Percentiles rank a stretch among this genome's conserved stretches.
phyloP scores from a whole-genome alignment of 805 yeast species.

The Pichia nakasei region DNA sequence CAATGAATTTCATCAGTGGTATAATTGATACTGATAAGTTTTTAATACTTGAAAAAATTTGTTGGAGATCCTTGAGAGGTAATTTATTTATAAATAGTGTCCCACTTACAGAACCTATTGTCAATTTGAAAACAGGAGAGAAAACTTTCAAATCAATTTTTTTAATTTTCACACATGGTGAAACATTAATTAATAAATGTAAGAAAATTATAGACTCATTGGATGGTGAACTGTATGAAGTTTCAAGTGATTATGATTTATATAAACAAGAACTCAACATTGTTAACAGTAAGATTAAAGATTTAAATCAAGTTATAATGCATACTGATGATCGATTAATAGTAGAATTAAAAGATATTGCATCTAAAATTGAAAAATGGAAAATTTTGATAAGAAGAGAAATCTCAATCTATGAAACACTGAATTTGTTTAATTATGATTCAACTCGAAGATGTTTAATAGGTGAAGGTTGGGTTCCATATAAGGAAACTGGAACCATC shows the following conservation, averaged over 20 bases:
- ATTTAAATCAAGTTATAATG: slow-evolving; percentile 42
- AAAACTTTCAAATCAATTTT: slow-evolving; percentile 68
- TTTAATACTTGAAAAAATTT: slow-evolving; percentile 64
- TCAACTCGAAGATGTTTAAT: slow-evolving; percentile 77
- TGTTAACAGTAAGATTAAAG: slow-evolving; percentile 34
- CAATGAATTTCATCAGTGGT: slow-evolving; percentile 59
- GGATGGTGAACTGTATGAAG: slow-evolving; percentile 67
- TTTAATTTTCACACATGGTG: slow-evolving; percentile 87
- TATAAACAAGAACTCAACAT: slow-evolving; percentile 44
- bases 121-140: slow-evolving; percentile 48
- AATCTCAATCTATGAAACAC: slow-evolving; percentile 67
- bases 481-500: slow-evolving; percentile 59
- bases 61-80: slow-evolving; percentile 92
- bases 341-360: slow-evolving; percentile 71
- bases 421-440: slow-evolving; percentile 76
- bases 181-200: slow-evolving; percentile 57
- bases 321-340: slow-evolving; percentile 61
- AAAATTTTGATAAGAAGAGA: slow-evolving; percentile 62
- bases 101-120: slow-evolving; percentile 60
- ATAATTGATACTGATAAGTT: slow-evolving; percentile 67
- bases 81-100: slow-evolving; percentile 73
- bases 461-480: slow-evolving; percentile 97
- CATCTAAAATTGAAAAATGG: slow-evolving; percentile 73
- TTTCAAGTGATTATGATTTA: slow-evolving; percentile 33
- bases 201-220: slow-evolving; percentile 78